Percentiles rank a stretch among this genome's conserved stretches.
These are phyloP conservation scores for Acorus gramineus DNA, from an alignment of 106 monocot genomes.

Conservation along the genomic window DNA sequence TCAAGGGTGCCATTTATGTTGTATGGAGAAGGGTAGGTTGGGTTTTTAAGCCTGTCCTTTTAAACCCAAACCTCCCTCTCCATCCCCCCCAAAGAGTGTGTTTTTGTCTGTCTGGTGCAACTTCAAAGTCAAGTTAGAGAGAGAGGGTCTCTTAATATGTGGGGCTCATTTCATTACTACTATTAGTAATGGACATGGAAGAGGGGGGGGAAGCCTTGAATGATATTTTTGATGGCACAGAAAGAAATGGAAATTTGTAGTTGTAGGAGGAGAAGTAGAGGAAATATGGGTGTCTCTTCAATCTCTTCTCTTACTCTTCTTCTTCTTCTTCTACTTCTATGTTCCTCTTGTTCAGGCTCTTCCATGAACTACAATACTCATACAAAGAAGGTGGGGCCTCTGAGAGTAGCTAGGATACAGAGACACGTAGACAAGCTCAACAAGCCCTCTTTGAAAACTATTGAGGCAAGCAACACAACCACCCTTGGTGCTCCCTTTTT, in stretches of 20 bases:
- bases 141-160: neutral
- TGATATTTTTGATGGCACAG: constrained; percentile 16
- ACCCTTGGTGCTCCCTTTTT: neutral
- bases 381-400: constrained; percentile 9
- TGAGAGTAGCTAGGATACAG: constrained; percentile 52
- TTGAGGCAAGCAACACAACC: constrained; percentile 23
- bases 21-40: constrained; percentile 28
- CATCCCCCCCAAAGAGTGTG: neutral
- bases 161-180: neutral
- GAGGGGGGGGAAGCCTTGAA: neutral
- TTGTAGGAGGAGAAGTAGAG: constrained; percentile 9
- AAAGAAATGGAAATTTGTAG: constrained; percentile 18
- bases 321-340: constrained; percentile 3
- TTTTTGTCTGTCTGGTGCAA: constrained; percentile 5
- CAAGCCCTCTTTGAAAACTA: constrained; percentile 54
- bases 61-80: neutral
- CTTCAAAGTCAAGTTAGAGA: constrained; percentile 11
- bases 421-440: constrained; percentile 59
- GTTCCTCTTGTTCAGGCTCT: neutral
- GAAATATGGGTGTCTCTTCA: neutral
- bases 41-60: constrained; percentile 19
- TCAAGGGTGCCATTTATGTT: constrained; percentile 19
- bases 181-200: constrained; percentile 4
- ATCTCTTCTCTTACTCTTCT: constrained; percentile 11
- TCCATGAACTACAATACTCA: constrained; percentile 3